These are phyloP conservation scores for Raffaelea deltoideospora DNA, from an alignment of 2,329 filamentous ascomycete genomes.

Conservation along the genomic window DNA sequence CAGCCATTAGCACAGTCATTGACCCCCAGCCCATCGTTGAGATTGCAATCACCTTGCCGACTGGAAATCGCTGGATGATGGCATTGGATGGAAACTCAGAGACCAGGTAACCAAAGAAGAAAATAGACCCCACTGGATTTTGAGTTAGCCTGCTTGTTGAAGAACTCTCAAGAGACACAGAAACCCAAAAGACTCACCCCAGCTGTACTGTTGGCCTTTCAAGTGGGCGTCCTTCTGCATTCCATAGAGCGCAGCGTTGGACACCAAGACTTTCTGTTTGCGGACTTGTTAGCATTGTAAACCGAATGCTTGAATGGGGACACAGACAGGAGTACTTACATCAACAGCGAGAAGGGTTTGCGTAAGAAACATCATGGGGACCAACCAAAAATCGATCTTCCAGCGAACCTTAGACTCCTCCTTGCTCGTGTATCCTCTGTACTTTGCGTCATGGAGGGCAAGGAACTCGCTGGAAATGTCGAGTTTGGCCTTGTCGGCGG, in stretches of 20 bases:
- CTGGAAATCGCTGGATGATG: neutral
- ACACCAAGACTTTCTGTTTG: neutral
- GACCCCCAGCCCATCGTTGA: neutral
- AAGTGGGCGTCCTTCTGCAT: neutral
- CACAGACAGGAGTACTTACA: neutral
- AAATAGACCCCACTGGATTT: neutral
- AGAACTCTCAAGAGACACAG: neutral
- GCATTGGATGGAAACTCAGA: neutral
- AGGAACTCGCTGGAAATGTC: no score
- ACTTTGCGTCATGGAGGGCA: no score
- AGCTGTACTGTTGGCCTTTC: neutral
- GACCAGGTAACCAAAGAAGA: neutral
- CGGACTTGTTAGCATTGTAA: neutral
- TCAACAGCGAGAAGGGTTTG: neutral
- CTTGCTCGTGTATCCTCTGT: slow-evolving; percentile 50
- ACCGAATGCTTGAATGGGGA: neutral
- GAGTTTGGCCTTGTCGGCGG: no score
- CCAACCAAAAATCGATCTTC: slow-evolving; percentile 2
- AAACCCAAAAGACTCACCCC: neutral
- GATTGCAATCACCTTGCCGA: neutral
- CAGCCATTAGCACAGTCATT: neutral
- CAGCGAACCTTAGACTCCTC: neutral
- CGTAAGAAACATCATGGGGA: neutral
- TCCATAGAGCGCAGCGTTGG: neutral
- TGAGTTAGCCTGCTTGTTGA: no score